Base-by-base conservation (phyloP, 768 basidiomycete genomes). In the Suillus cothurnatus region DNA sequence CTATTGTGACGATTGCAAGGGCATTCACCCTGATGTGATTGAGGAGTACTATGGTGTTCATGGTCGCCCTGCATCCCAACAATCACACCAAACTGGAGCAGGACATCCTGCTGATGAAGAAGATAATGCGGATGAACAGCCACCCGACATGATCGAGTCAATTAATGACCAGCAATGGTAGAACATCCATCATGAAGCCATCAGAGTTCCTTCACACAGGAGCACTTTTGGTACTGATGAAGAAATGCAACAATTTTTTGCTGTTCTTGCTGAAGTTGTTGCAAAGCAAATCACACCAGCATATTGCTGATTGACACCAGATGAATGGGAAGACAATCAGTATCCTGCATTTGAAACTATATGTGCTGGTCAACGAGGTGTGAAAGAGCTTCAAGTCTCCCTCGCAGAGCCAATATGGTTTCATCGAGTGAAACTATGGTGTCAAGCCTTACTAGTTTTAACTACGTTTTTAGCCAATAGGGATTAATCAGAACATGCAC, bases 1-100 rank as follows among this genome's bases (percentile, higher is more conserved):
- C 0, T 71, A 73, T 23, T 19, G 12, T 1, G 68, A 68, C 39
- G 66, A 71, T 19, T 67, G 67, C 39, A 55, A 70, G 36, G 67
- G 53, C 1, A 12, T 68, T 41, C 69, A 71, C n/a, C 67, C 67
- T 6, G 67, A 70, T 36, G 65, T 66, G 1, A 68, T 70, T 21
- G 60, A 64, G 4, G 61, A 65, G 43, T 70, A 67, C 36, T 70
- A 71, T 50, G 65, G 69, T 7, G 64, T 67, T 23, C 31, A 56
- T 61, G 67, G 39, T 12, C 1, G 9, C 38, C 38, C 36, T 39
- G 41, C n/a, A 17, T 23, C 36, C 21, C 53, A 32, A 38, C 39
- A 0, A 43, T n/a, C 21, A 39, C 61, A 61, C 41, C 47, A 64
- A 23, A 66, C 53, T 59, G 66, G 66, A 26, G 64, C 66, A 4